Conservation (phyloP, 192 early-diverging fungal species). For the Umbelopsis isabellina region DNA sequence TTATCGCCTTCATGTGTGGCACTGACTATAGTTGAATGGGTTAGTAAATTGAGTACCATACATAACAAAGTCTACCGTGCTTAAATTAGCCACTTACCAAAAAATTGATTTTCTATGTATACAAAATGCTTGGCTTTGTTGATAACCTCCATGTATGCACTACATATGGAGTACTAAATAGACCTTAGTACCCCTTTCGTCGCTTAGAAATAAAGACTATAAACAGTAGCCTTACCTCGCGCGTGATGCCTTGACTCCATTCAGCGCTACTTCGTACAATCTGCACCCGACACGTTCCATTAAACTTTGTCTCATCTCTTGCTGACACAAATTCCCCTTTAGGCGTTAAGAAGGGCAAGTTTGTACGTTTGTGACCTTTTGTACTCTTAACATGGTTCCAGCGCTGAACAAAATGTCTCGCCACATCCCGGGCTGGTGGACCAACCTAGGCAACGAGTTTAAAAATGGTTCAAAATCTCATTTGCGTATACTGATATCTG, state of each 20-base stretch:
- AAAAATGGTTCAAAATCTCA: neutral
- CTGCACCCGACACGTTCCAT: slow-evolving; percentile 68
- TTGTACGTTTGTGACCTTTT: slow-evolving; percentile 57
- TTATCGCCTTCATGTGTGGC: slow-evolving; percentile 50
- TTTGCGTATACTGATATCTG: neutral
- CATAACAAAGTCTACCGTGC: too few relatives aligned
- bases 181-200: neutral
- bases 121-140: slow-evolving; percentile 80
- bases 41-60: too few relatives aligned
- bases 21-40: slow-evolving; percentile 43
- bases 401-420: slow-evolving; percentile 86
- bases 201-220: neutral
- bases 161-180: slow-evolving; percentile 72
- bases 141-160: slow-evolving; percentile 81
- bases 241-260: slow-evolving; percentile 70
- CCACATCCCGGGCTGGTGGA: slow-evolving; percentile 76
- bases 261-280: slow-evolving; percentile 68
- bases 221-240: slow-evolving; percentile 33
- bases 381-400: slow-evolving; percentile 86
- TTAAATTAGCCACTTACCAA: slow-evolving; percentile 51
- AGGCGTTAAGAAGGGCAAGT: slow-evolving; percentile 69
- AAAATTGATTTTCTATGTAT: slow-evolving; percentile 97
- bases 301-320: slow-evolving; percentile 58
- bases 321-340: slow-evolving; percentile 71
- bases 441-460: slow-evolving; percentile 45